phyloP scores from a whole-genome alignment of 495 filamentous ascomycete species.

The Aspergillus egyptiacus region DNA sequence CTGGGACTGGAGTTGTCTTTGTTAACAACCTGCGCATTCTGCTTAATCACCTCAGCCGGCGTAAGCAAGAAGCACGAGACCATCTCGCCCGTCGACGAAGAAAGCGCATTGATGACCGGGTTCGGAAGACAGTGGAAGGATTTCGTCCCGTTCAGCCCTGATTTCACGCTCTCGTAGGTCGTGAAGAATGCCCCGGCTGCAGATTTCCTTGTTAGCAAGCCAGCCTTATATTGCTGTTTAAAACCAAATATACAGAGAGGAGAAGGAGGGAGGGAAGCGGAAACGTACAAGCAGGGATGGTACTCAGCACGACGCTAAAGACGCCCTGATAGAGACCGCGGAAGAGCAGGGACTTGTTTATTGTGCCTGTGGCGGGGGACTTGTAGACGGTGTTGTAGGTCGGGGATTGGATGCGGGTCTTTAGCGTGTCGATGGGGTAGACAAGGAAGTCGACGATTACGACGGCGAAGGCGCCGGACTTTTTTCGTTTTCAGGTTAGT shows the following conservation, averaged over 20 bases:
- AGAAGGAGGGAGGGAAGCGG: not conserved
- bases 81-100: constrained; percentile 69
- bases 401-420: constrained; percentile 76
- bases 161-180: constrained; percentile 73
- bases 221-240: no score
- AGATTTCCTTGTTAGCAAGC: not conserved
- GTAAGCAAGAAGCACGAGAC: constrained; percentile 82
- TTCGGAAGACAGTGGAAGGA: constrained; percentile 43
- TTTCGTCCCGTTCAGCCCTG: constrained; percentile 43
- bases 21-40: constrained; percentile 74
- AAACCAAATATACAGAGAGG: no score
- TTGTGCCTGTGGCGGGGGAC: constrained; percentile 43
- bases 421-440: constrained; percentile 81
- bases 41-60: constrained; percentile 87
- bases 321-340: constrained; percentile 82
- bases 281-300: constrained; percentile 68
- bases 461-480: constrained; percentile 79
- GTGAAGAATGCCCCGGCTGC: constrained; percentile 85
- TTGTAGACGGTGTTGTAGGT: constrained; percentile 61
- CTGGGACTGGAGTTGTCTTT: not conserved
- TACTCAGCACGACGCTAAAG: constrained; percentile 81
- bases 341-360: constrained; percentile 54
- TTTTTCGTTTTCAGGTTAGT: not conserved
- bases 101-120: constrained; percentile 60
- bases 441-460: constrained; percentile 74